Conservation (phyloP, 1,284 basidiomycete genomes). For the Pseudozyma sp. region DNA sequence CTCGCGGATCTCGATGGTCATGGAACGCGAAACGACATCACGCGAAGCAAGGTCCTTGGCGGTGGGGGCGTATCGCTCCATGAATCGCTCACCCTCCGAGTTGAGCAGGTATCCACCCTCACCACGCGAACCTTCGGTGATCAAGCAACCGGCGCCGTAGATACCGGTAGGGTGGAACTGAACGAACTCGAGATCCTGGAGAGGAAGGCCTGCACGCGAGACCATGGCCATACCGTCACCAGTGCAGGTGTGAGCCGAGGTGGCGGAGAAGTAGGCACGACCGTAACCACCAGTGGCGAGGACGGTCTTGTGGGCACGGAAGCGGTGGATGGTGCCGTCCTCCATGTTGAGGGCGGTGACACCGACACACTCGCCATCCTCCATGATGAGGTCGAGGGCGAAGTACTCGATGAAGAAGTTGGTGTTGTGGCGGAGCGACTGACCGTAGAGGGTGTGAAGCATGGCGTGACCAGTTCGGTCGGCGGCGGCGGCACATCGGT, state of each 20-base stretch:
- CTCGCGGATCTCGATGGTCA: conserved; percentile 99
- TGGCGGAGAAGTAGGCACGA: conserved; percentile 98
- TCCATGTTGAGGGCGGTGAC: conserved; percentile 99
- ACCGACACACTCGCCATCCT: conserved; percentile 98
- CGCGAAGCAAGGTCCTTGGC: conserved; percentile 99
- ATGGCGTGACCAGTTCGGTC: conserved; percentile 99
- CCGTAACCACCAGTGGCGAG: conserved; percentile 98
- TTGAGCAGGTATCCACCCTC: conserved; percentile 99
- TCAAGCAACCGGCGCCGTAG: conserved; percentile 98
- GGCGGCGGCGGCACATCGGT: conserved; percentile 97
- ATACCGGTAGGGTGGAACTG: conserved; percentile 99
- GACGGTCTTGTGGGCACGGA: conserved; percentile 98
- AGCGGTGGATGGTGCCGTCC: conserved; percentile 97
- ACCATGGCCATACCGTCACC: conserved; percentile 99
- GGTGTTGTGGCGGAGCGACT: conserved; percentile 98
- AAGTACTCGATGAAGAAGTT: conserved; percentile 99
- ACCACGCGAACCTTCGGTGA: conserved; percentile 98
- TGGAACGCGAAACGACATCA: conserved; percentile 98
- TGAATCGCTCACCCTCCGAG: conserved; percentile 99
- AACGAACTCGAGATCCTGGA: conserved; percentile 98
- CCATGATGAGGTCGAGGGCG: conserved; percentile 94
- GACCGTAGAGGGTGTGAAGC: conserved; percentile 97
- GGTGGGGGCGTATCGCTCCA: conserved; percentile 98
- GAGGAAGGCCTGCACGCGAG: conserved; percentile 91
- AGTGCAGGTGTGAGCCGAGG: conserved; percentile 97